Evolutionary conservation across 306 rosid species (phyloP), one percentile per base, ranked within the genome.

Genomic region (Citrullus mucosospermus): DNA sequence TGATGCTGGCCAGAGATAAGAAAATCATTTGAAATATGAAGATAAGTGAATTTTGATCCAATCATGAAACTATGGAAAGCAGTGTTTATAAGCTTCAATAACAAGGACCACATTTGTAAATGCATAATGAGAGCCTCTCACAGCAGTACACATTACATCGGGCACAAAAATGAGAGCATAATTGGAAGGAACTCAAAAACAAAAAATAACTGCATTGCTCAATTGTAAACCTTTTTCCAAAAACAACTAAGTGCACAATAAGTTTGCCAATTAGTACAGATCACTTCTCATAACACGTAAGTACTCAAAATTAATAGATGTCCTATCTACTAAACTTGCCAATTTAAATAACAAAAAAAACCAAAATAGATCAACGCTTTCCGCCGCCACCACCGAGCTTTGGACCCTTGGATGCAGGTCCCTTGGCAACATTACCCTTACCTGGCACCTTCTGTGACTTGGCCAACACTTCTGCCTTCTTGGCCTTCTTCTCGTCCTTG

Each of bases 371-470:
- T 91, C 79, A 93, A 58, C 98, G 98, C 82, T 89, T 91, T 2
- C 98, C 97, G 2, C 97, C 97, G 0, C 97, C 96, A 3, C 98
- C 98, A 12, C 98, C 96, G 58, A 93, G 82, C 68, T 93, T 93
- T 38, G 95, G 96, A 67, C 98, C 98, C 85, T 93, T 93, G 8
- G 95, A 82, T 67, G 9, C 80, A 38, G 85, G 84, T 81, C 95
- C 93, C 89, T 88, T 93, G 4, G 86, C 6, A 69, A 85, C 66
- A 75, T 50, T 89, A 38, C 89, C 84, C 85, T 91, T 91, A 32
- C 88, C 88, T 20, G 62, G 82, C 5, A 89, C 4, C 76, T 92
- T 92, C 80, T 88, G 90, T 16, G 91, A 2, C 87, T 92, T 92
- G 1, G 93, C 59, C 12, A 46, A 0, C 9, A 88, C 96, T 83